phyloP scores from a whole-genome alignment of 176 grass and related monocot genomes.

The Pontederia crassipes region DNA sequence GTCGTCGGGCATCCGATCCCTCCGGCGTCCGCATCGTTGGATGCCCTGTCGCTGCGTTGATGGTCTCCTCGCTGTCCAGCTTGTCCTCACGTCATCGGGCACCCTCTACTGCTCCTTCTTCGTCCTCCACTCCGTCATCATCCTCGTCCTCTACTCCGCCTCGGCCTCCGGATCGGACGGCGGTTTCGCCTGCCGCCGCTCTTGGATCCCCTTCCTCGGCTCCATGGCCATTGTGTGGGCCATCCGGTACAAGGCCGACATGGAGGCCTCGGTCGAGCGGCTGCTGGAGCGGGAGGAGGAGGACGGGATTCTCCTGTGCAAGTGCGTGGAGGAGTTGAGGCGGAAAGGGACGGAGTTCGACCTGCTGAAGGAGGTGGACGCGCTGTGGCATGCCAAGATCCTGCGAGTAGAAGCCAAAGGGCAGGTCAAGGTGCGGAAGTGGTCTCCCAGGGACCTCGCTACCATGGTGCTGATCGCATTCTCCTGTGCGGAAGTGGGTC shows the following conservation, averaged over 20 bases:
- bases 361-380: conserved; percentile 93
- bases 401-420: conserved; percentile 74
- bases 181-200: too few species aligned
- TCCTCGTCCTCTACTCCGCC: too few species aligned
- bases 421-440: conserved; percentile 27
- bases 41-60: too few species aligned
- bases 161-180: too few species aligned
- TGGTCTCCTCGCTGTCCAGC: too few species aligned
- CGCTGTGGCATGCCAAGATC: conserved; percentile 75
- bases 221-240: not conserved
- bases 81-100: conserved; percentile 18
- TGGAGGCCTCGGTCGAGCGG: conserved; percentile 32
- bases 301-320: conserved; percentile 49
- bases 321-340: conserved; percentile 70
- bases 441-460: conserved; percentile 54
- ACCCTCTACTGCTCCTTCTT: conserved; percentile 47
- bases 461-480: conserved; percentile 11
- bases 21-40: too few species aligned
- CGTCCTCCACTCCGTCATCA: too few species aligned
- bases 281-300: conserved; percentile 70
- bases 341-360: conserved; percentile 71
- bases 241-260: conserved; percentile 29
- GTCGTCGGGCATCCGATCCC: too few species aligned
- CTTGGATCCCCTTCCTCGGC: conserved; percentile 6
- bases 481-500: too few species aligned